These are phyloP conservation scores for Roridomyces roridus DNA, from an alignment of 768 basidiomycete species.

Conservation along the genomic window DNA sequence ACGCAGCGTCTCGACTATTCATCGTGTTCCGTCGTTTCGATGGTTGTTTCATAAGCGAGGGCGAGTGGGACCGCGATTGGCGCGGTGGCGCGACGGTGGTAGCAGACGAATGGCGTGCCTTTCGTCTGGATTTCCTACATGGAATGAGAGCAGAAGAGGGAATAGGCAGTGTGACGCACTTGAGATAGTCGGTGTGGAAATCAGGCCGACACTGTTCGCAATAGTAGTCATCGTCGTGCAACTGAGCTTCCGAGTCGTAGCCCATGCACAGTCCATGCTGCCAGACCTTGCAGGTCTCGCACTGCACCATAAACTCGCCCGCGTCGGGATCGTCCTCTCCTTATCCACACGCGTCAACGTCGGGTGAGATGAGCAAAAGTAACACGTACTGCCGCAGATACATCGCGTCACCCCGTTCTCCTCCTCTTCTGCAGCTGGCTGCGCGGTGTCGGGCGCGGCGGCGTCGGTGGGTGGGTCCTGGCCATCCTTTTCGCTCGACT, in stretches of 20 bases:
- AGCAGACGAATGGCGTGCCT: conserved; percentile 67
- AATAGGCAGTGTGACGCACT: conserved; percentile 52
- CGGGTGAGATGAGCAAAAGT: conserved; percentile 23
- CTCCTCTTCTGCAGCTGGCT: conserved; percentile 60
- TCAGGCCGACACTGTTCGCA: conserved; percentile 95
- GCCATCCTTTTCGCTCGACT: conserved; percentile 39
- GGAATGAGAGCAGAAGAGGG: conserved; percentile 24
- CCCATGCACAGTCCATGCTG: conserved; percentile 98
- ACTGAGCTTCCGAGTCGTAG: conserved; percentile 76
- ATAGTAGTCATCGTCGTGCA: conserved; percentile 84
- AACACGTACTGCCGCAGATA: conserved; percentile 77
- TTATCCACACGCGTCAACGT: conserved; percentile 34
- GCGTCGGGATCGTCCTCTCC: conserved; percentile 80
- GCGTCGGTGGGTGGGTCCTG: conserved; percentile 29
- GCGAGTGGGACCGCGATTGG: conserved; percentile 79
- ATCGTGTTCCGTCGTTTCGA: conserved; percentile 94
- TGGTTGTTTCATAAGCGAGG: conserved; percentile 62
- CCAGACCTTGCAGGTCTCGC: conserved; percentile 97
- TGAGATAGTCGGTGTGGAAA: conserved; percentile 80
- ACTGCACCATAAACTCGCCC: conserved; percentile 97
- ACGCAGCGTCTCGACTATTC: conserved; percentile 95
- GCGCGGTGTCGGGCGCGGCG: conserved; percentile 34
- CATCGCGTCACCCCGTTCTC: conserved; percentile 79
- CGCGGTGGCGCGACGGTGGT: conserved; percentile 66
- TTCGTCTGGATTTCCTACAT: conserved; percentile 66